phyloP scores from a whole-genome alignment of 2,329 filamentous ascomycete genomes.

The Madurella fahalii region DNA sequence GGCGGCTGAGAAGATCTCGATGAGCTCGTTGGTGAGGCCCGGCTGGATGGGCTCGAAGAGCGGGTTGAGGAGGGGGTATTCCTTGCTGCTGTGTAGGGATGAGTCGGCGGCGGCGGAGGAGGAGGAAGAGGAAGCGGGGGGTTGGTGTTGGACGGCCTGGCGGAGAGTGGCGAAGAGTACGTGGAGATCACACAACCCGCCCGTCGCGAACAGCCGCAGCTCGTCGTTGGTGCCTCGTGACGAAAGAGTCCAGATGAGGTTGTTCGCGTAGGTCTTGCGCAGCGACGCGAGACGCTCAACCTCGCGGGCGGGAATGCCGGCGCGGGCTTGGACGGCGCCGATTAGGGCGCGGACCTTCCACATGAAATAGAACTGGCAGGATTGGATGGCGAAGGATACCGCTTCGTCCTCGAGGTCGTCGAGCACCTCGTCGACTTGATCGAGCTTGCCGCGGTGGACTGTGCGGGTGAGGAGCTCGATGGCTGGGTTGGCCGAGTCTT shows the following conservation, averaged over 20 bases:
- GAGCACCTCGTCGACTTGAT: slow-evolving; percentile 63
- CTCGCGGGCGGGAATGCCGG: slow-evolving; percentile 51
- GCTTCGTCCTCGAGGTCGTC: slow-evolving; percentile 77
- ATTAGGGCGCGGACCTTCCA: slow-evolving; percentile 73
- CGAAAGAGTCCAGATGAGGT: slow-evolving; percentile 65
- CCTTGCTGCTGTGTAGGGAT: slow-evolving; percentile 33
- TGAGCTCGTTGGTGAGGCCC: slow-evolving; percentile 61
- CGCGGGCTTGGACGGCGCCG: slow-evolving; percentile 51
- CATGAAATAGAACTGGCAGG: slow-evolving; percentile 85
- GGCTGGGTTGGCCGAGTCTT: slow-evolving; percentile 47
- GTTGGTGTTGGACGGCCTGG: slow-evolving; percentile 39
- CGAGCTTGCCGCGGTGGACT: slow-evolving; percentile 67
- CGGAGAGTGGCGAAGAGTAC: slow-evolving; percentile 73
- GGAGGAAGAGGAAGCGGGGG: too few species aligned
- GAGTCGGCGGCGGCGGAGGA: slow-evolving; percentile 23
- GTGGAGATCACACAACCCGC: slow-evolving; percentile 76
- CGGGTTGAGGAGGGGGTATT: slow-evolving; percentile 52
- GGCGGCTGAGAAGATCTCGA: slow-evolving; percentile 70
- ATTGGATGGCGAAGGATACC: slow-evolving; percentile 69
- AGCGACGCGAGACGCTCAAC: slow-evolving; percentile 57
- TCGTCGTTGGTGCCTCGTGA: slow-evolving; percentile 69
- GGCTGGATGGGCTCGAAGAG: slow-evolving; percentile 67
- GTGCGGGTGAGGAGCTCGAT: slow-evolving; percentile 70
- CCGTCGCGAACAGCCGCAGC: slow-evolving; percentile 69
- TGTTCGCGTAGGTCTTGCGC: slow-evolving; percentile 55